Evolutionary conservation across 1,284 basidiomycete genomes (phyloP).

Genomic region (Malassezia brasiliensis): DNA sequence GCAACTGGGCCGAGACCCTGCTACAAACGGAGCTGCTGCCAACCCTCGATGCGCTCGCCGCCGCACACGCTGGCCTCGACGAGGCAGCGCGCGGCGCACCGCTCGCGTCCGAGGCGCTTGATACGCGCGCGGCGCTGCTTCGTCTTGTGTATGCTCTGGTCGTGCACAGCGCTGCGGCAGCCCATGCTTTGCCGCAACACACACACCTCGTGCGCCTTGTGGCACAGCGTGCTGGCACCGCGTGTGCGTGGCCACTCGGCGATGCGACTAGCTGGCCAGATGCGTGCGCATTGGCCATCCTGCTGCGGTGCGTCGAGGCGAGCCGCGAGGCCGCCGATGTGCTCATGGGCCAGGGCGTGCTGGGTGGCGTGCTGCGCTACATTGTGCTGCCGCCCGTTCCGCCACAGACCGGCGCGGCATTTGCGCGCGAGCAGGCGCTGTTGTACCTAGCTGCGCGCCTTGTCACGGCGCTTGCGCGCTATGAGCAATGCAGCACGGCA

Average conservation of each 20-base stretch:
- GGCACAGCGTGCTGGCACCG: conserved; percentile 1
- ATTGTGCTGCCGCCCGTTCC: conserved; percentile 58
- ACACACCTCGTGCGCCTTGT: conserved; percentile 4
- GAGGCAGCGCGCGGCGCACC: not conserved
- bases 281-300: conserved; percentile 54
- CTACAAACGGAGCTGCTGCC: not conserved
- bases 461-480: conserved; percentile 61
- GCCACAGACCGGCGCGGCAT: conserved; percentile 8
- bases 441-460: conserved; percentile 59
- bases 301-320: conserved; percentile 58
- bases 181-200: not conserved
- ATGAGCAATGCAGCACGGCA: conserved; percentile 65
- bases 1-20: conserved; percentile 11
- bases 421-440: conserved; percentile 51
- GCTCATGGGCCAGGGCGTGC: conserved; percentile 54
- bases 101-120: not conserved
- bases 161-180: not conserved
- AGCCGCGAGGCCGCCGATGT: conserved; percentile 61
- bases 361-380: conserved; percentile 65
- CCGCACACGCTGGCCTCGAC: not conserved
- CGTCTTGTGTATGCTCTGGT: not conserved
- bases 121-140: not conserved
- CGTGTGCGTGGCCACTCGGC: conserved; percentile 3
- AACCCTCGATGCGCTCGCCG: conserved; percentile 2
- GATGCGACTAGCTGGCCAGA: conserved; percentile 14